Conservation (phyloP, 768 basidiomycete species). For the Suillus cothurnatus region DNA sequence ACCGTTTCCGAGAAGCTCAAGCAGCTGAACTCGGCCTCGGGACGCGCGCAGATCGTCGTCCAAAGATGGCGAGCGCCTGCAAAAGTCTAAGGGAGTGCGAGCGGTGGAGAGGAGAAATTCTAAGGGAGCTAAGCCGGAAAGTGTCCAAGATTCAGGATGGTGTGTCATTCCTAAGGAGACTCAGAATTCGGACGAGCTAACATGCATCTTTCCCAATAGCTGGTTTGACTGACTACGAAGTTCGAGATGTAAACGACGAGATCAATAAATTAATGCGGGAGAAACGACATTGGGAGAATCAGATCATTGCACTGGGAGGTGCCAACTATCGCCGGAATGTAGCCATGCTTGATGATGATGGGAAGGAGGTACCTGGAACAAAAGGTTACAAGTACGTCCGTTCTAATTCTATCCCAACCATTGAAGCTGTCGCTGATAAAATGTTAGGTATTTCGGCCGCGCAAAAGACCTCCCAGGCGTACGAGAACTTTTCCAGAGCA, state of each 20-base stretch:
- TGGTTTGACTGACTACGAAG: conserved; percentile 92
- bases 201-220: conserved; percentile 46
- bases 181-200: background rate
- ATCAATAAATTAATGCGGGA: conserved; percentile 96
- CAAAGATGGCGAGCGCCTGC: conserved; percentile 89
- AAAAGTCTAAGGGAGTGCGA: conserved; percentile 94
- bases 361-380: conserved; percentile 94
- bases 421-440: background rate
- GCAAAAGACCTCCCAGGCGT: conserved; percentile 96
- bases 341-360: conserved; percentile 92
- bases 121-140: conserved; percentile 93
- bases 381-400: conserved; percentile 90
- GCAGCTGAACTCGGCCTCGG: conserved; percentile 94
- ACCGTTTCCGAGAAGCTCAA: conserved; percentile 96
- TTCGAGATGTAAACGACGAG: conserved; percentile 91
- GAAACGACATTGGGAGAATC: conserved; percentile 97
- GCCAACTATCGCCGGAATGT: conserved; percentile 95
- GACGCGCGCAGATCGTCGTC: conserved; percentile 80
- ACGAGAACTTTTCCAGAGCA: conserved; percentile 88
- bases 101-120: conserved; percentile 93
- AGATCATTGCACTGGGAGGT: conserved; percentile 93
- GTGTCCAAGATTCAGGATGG: conserved; percentile 98
- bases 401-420: background rate
- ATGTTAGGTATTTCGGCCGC: conserved; percentile 87
- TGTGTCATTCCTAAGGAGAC: conserved; percentile 38